phyloP scores from a whole-genome alignment of 2,329 filamentous ascomycete species.

The Furcasterigmium sp. region DNA sequence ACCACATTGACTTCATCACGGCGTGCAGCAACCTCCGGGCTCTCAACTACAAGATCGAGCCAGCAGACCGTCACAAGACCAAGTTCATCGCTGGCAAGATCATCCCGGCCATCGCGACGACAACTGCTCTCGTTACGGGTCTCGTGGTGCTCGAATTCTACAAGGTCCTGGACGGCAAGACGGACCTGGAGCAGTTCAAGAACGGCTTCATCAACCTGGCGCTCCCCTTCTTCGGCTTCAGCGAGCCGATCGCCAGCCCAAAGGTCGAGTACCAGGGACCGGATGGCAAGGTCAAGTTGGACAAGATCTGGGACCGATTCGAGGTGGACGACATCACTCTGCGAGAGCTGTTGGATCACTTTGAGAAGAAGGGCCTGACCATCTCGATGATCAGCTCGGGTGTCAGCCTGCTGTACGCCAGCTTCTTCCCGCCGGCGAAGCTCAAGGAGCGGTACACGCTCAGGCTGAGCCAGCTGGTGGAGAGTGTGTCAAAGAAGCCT shows the following conservation, averaged over 20 bases:
- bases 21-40: conserved; percentile 94
- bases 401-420: conserved; percentile 88
- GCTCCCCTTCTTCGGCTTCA: conserved; percentile 96
- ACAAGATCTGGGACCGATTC: conserved; percentile 98
- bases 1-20: conserved; percentile 99
- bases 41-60: conserved; percentile 95
- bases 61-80: conserved; percentile 92
- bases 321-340: conserved; percentile 84
- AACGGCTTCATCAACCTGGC: conserved; percentile 98
- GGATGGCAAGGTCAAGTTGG: conserved; percentile 73
- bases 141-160: conserved; percentile 88
- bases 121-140: conserved; percentile 90
- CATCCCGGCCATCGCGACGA: conserved; percentile 96
- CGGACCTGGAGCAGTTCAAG: conserved; percentile 98
- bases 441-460: conserved; percentile 76
- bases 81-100: conserved; percentile 99
- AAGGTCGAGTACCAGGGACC: conserved; percentile 86
- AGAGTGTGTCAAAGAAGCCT: conserved; percentile 84
- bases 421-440: conserved; percentile 77
- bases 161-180: conserved; percentile 95
- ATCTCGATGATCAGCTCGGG: conserved; percentile 97
- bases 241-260: conserved; percentile 88
- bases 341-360: conserved; percentile 75
- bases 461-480: conserved; percentile 84
- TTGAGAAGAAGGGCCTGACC: conserved; percentile 72